Evolutionary conservation across 2,329 filamentous ascomycete species (phyloP).

Genomic region (Alternaria brassicae): DNA sequence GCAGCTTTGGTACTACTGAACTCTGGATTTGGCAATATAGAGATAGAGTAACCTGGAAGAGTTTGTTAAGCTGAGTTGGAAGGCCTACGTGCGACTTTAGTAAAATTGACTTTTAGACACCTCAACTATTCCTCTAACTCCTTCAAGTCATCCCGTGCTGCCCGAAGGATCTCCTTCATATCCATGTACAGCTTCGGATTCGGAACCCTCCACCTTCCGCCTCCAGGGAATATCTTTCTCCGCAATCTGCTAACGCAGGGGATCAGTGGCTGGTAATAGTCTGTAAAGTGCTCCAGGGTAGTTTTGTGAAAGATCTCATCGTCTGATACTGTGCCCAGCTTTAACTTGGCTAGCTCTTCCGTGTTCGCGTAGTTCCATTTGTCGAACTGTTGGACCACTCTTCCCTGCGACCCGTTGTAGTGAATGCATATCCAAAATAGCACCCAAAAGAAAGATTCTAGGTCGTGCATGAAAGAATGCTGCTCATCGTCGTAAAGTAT

Average conservation of each 20-base stretch:
- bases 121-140: conserved; percentile 3
- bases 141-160: no score
- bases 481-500: conserved; percentile 49
- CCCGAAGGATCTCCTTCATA: no score
- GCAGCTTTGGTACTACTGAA: neutral
- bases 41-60: no score
- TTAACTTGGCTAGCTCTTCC: no score
- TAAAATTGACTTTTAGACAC: neutral
- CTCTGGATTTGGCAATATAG: neutral
- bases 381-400: no score
- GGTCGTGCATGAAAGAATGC: conserved; percentile 58
- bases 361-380: no score
- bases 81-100: no score
- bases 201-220: conserved; percentile 16
- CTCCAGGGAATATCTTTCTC: conserved; percentile 46
- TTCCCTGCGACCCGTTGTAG: no score
- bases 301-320: conserved; percentile 5
- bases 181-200: conserved; percentile 16
- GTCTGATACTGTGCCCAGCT: conserved; percentile 5
- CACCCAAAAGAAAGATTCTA: conserved; percentile 61
- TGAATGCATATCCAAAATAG: no score
- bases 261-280: conserved; percentile 13
- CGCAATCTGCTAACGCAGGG: conserved; percentile 51
- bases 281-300: conserved; percentile 16
- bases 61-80: no score